Conservation (phyloP, 176 grass and related monocot species). For the Elaeis guineensis region DNA sequence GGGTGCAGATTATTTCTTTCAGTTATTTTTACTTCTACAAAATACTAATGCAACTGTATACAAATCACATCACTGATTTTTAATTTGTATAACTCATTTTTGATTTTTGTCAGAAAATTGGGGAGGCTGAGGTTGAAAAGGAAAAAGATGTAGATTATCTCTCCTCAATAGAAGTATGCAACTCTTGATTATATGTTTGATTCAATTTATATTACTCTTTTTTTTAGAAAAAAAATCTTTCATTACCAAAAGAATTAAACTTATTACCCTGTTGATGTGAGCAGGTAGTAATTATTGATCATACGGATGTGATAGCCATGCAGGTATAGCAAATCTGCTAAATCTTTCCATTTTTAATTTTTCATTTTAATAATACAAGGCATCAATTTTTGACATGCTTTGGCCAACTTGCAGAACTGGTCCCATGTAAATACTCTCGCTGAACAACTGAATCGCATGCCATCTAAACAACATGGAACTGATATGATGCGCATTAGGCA, state of each 20-base stretch:
- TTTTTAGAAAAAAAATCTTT: background rate
- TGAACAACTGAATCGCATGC: slow-evolving; percentile 75
- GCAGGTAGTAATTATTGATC: slow-evolving; percentile 80
- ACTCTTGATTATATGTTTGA: slow-evolving; percentile 13
- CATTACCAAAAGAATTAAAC: background rate
- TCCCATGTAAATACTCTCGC: slow-evolving; percentile 65
- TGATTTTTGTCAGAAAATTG: slow-evolving; percentile 58
- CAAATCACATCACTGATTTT: no score
- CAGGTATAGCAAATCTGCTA: slow-evolving; percentile 44
- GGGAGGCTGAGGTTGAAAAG: slow-evolving; percentile 60
- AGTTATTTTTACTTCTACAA: no score
- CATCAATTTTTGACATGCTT: slow-evolving; percentile 19
- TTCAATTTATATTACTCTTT: slow-evolving; percentile 4
- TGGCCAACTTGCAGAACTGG: slow-evolving; percentile 65
- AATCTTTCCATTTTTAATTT: slow-evolving; percentile 7
- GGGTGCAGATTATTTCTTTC: no score
- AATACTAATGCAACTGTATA: no score
- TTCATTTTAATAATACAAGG: slow-evolving; percentile 17
- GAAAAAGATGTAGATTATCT: slow-evolving; percentile 85
- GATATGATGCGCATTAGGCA: slow-evolving; percentile 92
- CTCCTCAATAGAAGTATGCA: slow-evolving; percentile 87
- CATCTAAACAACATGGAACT: slow-evolving; percentile 79
- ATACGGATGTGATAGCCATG: slow-evolving; percentile 87
- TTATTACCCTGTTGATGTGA: slow-evolving; percentile 13
- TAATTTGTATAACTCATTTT: background rate